Evolutionary conservation across 768 basidiomycete genomes (phyloP).

Genomic region (Pisolithus microcarpus): DNA sequence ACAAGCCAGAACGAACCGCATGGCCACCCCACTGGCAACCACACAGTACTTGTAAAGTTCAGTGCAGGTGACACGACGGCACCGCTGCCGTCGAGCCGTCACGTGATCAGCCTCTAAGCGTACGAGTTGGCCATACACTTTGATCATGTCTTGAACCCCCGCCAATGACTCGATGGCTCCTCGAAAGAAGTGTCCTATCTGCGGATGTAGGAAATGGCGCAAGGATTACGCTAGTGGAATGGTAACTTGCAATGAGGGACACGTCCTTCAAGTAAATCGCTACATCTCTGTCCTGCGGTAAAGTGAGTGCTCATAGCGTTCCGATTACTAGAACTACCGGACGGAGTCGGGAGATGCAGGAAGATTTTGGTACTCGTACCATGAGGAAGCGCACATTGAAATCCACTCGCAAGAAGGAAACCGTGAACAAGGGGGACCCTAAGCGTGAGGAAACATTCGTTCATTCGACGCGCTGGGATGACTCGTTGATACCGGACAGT

Average conservation of each 20-base stretch:
- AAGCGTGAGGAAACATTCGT: slow-evolving; percentile 37
- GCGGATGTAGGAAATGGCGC: slow-evolving; percentile 82
- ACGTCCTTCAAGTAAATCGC: slow-evolving; percentile 69
- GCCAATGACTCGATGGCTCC: slow-evolving; percentile 42
- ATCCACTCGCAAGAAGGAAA: slow-evolving; percentile 43
- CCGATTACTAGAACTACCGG: slow-evolving; percentile 58
- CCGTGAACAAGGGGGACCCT: slow-evolving; percentile 47
- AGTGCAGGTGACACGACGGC: too few relatives aligned
- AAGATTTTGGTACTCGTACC: slow-evolving; percentile 53
- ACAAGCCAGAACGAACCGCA: slow-evolving; percentile 46
- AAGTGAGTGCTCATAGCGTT: neutral
- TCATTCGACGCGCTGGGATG: neutral
- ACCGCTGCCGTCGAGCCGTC: too few relatives aligned
- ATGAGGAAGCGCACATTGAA: slow-evolving; percentile 64
- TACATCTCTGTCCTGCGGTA: neutral
- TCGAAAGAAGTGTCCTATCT: slow-evolving; percentile 62
- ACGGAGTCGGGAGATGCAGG: slow-evolving; percentile 72
- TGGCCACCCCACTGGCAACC: slow-evolving; percentile 15
- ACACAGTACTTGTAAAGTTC: too few relatives aligned
- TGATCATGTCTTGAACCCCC: too few relatives aligned
- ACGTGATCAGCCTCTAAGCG: too few relatives aligned
- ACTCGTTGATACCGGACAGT: slow-evolving; percentile 38
- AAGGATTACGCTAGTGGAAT: slow-evolving; percentile 77
- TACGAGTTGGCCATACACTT: too few relatives aligned
- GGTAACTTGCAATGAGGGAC: slow-evolving; percentile 85